These are phyloP conservation scores for Populus euphratica DNA, from an alignment of 345 rosid genomes.

Conservation along the genomic window DNA sequence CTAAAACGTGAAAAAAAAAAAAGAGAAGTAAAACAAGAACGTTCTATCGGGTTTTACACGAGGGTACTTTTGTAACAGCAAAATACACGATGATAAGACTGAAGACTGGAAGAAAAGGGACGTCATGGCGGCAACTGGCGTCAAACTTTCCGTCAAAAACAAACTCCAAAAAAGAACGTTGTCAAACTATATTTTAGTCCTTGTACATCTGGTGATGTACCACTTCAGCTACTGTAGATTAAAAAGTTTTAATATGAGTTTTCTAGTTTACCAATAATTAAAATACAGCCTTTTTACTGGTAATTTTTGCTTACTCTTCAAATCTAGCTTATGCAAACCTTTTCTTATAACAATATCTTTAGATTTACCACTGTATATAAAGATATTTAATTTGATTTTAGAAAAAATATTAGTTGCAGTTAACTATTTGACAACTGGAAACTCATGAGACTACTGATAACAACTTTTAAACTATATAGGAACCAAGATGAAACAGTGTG, in stretches of 20 bases:
- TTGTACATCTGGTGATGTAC: neutral
- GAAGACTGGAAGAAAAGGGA: neutral
- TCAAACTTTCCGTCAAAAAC: conserved; percentile 42
- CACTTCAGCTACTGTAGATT: neutral
- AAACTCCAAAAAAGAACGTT: neutral
- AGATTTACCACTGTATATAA: too few species aligned
- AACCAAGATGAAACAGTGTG: neutral
- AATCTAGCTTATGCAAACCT: too few species aligned
- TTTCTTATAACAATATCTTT: too few species aligned
- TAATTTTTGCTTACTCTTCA: too few species aligned
- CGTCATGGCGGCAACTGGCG: conserved; percentile 18
- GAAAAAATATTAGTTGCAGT: too few species aligned
- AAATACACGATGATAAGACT: neutral
- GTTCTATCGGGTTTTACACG: neutral
- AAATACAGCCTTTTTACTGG: neutral
- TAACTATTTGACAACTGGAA: neutral
- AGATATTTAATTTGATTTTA: neutral
- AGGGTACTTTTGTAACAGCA: neutral
- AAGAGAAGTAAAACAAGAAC: neutral
- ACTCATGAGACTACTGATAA: neutral
- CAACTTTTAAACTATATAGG: too few species aligned
- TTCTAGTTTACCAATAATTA: too few species aligned
- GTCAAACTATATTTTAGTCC: neutral
- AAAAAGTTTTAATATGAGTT: neutral
- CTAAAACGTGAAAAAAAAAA: neutral